Percentiles rank a stretch among this genome's conserved stretches.
Evolutionary conservation across 208 protist genomes (phyloP).

Genomic region (Acanthamoeba healyi): DNA sequence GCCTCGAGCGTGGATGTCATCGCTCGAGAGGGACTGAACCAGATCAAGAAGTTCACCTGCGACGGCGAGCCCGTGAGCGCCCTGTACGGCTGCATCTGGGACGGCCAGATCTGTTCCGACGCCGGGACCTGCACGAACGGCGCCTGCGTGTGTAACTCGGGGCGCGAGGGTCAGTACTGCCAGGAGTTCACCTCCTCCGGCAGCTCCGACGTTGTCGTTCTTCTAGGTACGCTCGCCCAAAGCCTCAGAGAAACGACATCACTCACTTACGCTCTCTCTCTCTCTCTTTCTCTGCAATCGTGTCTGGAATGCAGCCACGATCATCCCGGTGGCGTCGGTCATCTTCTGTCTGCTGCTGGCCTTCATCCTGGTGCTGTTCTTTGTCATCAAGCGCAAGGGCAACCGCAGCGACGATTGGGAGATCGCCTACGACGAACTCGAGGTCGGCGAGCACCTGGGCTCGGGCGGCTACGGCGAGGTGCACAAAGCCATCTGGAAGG

Average conservation of each 20-base stretch:
- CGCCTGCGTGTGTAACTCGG: not conserved
- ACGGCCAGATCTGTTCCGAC: not conserved
- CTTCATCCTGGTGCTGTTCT: not conserved
- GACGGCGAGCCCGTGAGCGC: not conserved
- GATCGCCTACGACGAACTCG: constrained; percentile 30
- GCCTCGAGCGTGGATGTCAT: not conserved
- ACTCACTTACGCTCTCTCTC: not conserved
- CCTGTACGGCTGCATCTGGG: not conserved
- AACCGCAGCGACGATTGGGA: constrained; percentile 19
- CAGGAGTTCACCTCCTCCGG: not conserved
- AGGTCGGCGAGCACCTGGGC: constrained; percentile 29
- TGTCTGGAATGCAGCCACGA: not conserved
- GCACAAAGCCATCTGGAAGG: not conserved
- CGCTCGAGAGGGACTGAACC: not conserved
- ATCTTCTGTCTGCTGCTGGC: not conserved
- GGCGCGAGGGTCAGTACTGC: constrained; percentile 1
- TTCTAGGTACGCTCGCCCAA: not conserved
- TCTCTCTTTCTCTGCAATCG: too few species aligned
- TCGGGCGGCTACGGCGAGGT: constrained; percentile 5
- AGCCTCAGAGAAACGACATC: not conserved
- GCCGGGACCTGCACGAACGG: not conserved
- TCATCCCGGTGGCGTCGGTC: not conserved
- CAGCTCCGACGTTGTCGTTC: not conserved
- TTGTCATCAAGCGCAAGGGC: not conserved
- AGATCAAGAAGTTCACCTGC: not conserved